Conservation (phyloP, 2,329 filamentous ascomycete genomes). For the Tolypocladium amazonense region DNA sequence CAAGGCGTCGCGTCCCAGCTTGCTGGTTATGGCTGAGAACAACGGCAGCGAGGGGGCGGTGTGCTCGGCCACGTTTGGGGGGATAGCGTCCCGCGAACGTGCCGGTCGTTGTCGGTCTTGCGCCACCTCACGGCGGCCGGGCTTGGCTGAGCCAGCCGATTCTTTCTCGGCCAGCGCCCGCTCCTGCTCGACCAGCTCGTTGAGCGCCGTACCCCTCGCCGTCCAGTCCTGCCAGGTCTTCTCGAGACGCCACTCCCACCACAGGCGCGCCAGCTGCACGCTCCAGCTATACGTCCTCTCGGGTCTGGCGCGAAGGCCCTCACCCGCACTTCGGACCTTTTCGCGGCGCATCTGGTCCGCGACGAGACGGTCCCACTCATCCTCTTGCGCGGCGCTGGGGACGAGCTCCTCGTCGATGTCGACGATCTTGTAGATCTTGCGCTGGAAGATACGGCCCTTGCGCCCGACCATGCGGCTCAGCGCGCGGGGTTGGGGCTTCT, state of each 20-base stretch:
- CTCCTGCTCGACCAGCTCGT: slow-evolving; percentile 29
- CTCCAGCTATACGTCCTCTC: slow-evolving; percentile 18
- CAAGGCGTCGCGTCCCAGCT: neutral
- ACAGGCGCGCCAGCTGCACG: slow-evolving; percentile 18
- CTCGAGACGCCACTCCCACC: slow-evolving; percentile 20
- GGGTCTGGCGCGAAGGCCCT: neutral
- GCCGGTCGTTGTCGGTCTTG: neutral
- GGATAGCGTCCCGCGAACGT: neutral
- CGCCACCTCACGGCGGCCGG: neutral
- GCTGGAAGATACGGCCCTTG: slow-evolving; percentile 33
- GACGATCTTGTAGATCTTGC: slow-evolving; percentile 25
- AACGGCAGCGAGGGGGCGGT: neutral
- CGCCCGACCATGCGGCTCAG: slow-evolving; percentile 48
- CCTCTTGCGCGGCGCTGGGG: slow-evolving; percentile 25
- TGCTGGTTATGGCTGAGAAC: slow-evolving; percentile 1
- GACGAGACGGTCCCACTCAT: slow-evolving; percentile 37
- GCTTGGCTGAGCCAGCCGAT: neutral
- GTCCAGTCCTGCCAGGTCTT: slow-evolving; percentile 24
- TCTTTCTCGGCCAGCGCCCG: slow-evolving; percentile 16
- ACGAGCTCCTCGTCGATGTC: slow-evolving; percentile 27
- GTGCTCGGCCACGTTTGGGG: slow-evolving; percentile 5
- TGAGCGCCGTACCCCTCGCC: slow-evolving; percentile 29
- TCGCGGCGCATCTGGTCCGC: slow-evolving; percentile 10
- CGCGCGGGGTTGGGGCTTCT: slow-evolving; percentile 51
- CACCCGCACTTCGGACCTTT: neutral